Percentiles rank a stretch among this genome's conserved stretches.
These are phyloP conservation scores for Glutinoglossum americanum DNA, from an alignment of 495 filamentous ascomycete species.

Conservation along the genomic window DNA sequence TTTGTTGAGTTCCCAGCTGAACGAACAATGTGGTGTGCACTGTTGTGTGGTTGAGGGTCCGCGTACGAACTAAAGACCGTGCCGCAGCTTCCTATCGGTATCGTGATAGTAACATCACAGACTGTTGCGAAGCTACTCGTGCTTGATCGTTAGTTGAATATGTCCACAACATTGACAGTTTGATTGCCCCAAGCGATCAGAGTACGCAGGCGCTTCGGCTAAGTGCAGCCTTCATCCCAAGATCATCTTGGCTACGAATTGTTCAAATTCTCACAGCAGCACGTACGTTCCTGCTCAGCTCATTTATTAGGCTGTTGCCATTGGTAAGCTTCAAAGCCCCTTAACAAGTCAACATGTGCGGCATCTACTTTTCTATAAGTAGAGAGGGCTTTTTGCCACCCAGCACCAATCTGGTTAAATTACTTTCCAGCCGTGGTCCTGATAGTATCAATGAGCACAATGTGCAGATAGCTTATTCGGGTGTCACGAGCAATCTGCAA, in stretches of 20 bases:
- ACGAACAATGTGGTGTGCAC: not conserved
- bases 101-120: not conserved
- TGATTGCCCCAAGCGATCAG: too few species aligned
- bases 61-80: not conserved
- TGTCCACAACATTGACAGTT: not conserved
- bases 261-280: too few species aligned
- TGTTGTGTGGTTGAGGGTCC: not conserved
- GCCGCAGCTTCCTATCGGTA: not conserved
- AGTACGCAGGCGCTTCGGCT: too few species aligned
- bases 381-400: slow-evolving; percentile 15
- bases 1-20: not conserved
- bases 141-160: not conserved
- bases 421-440: slow-evolving; percentile 32
- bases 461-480: slow-evolving; percentile 3
- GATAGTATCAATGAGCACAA: slow-evolving; percentile 25
- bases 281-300: too few species aligned
- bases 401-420: slow-evolving; percentile 19
- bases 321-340: too few species aligned
- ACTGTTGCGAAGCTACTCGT: not conserved
- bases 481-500: not conserved
- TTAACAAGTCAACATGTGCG: slow-evolving; percentile 34
- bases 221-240: too few species aligned
- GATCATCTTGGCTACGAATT: too few species aligned
- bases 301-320: too few species aligned
- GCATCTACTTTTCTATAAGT: slow-evolving; percentile 38